Evolutionary conservation across 371 early-diverging fungal species (phyloP), one percentile per base, ranked within the genome.

Genomic region (Mortierella sp.): DNA sequence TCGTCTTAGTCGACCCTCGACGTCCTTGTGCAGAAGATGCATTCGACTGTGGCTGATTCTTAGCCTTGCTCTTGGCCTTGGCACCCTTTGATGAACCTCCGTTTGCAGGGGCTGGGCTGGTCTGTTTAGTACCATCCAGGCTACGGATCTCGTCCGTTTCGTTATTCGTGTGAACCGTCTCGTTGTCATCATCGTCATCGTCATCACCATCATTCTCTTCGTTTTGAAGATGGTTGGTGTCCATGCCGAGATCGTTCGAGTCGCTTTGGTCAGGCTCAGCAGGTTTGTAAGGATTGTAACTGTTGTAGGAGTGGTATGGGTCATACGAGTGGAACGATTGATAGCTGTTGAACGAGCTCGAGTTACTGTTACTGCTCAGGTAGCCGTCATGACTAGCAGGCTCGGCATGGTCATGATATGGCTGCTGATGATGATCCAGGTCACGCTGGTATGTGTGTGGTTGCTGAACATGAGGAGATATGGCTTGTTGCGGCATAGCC

Each of bases 71-170:
- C 59, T 43, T 28, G 62, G 45, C 43, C 15, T 57, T 62, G 47
- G 45, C 23, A 16, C 46, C 44, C 14, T 29, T 53, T 30, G 43
- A n/a, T 30, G 43, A n/a, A 50, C 30, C n/a, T 23, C 29, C 62
- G n/a, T 45, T n/a, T n/a, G 57, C 57, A 59, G 72, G 59, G 28
- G 18, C 62, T 4, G 72, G 62, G 56, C 58, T 72, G 29, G 57
- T 46, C 23, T 66, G 67, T 53, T 73, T 73, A 57, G 61, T 71
- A 52, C 62, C 50, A 57, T 37, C 37, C 37, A 37, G 9, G 37
- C 37, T 37, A 5, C 9, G 37, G 37, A 37, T 37, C 37, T 37
- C 37, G 37, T 37, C 37, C 37, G 37, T 37, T 9, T 37, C 37
- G 37, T 37, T 37, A 9, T 47, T 55, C 28, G 53, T 51, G 53